phyloP scores from a whole-genome alignment of 1,284 basidiomycete genomes.

The Thelephora terrestris region DNA sequence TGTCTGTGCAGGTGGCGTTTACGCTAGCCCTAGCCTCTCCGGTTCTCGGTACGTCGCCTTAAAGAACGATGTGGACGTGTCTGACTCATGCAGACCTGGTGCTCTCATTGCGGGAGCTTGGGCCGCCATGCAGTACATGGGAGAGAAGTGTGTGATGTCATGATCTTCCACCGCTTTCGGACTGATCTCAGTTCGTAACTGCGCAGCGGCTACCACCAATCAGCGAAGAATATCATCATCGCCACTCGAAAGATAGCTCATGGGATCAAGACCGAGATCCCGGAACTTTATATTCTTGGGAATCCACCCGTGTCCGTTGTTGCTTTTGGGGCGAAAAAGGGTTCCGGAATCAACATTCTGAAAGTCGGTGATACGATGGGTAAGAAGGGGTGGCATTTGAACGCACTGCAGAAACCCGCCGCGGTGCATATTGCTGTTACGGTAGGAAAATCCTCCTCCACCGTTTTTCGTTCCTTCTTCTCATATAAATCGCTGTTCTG shows the following conservation, averaged over 20 bases:
- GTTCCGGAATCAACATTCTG: constrained; percentile 54
- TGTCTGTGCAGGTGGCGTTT: constrained; percentile 50
- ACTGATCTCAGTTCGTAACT: constrained; percentile 2
- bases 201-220: constrained; percentile 85
- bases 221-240: constrained; percentile 78
- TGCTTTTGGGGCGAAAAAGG: constrained; percentile 68
- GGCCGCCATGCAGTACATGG: constrained; percentile 93
- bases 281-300: constrained; percentile 79
- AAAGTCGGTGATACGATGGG: constrained; percentile 89
- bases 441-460: constrained; percentile 33
- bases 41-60: constrained; percentile 62
- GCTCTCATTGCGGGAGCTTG: constrained; percentile 91
- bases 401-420: constrained; percentile 69
- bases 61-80: not conserved
- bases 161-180: constrained; percentile 3
- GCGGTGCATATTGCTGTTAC: constrained; percentile 94
- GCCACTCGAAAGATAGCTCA: constrained; percentile 60
- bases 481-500: constrained; percentile 1
- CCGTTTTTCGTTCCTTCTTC: constrained; percentile 4
- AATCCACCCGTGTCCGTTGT: constrained; percentile 87
- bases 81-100: constrained; percentile 55
- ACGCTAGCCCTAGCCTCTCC: constrained; percentile 79
- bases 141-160: constrained; percentile 50
- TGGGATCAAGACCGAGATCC: constrained; percentile 57
- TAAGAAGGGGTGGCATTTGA: constrained; percentile 84